A percentile compares a stretch with the other conserved stretches of the same genome.
Evolutionary conservation across 164 flowering plant genomes (phyloP).

Genomic region (Berberis thunbergii): DNA sequence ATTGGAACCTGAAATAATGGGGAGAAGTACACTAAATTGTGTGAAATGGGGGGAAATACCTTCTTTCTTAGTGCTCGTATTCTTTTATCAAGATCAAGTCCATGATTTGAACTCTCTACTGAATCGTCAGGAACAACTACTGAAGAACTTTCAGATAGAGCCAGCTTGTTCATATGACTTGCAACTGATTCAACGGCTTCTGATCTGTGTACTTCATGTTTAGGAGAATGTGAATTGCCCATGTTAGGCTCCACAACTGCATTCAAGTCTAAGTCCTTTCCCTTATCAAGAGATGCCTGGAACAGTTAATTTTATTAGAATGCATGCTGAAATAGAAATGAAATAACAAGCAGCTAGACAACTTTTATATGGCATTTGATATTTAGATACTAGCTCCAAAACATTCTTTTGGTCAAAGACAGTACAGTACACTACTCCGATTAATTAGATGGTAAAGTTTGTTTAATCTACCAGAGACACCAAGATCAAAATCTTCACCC

Average conservation of each 20-base stretch:
- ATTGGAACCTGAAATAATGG: background rate
- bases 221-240: constrained; percentile 25
- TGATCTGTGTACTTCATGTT: constrained; percentile 20
- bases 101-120: constrained; percentile 28
- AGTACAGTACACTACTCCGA: no score
- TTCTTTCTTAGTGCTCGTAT: constrained; percentile 87
- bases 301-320: constrained; percentile 1
- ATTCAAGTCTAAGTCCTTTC: constrained; percentile 21
- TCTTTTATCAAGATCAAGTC: constrained; percentile 64
- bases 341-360: background rate
- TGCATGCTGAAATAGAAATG: background rate
- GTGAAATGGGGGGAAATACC: constrained; percentile 23
- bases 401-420: no score
- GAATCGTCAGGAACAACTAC: constrained; percentile 19
- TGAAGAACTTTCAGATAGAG: constrained; percentile 38
- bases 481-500: no score
- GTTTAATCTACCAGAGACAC: no score
- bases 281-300: constrained; percentile 79
- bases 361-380: no score
- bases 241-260: constrained; percentile 17
- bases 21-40: background rate
- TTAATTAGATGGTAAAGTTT: no score
- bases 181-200: constrained; percentile 39
- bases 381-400: no score
- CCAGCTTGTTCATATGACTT: constrained; percentile 47